phyloP scores from a whole-genome alignment of 2,329 filamentous ascomycete genomes.

The Pyrenochaeta sp. region DNA sequence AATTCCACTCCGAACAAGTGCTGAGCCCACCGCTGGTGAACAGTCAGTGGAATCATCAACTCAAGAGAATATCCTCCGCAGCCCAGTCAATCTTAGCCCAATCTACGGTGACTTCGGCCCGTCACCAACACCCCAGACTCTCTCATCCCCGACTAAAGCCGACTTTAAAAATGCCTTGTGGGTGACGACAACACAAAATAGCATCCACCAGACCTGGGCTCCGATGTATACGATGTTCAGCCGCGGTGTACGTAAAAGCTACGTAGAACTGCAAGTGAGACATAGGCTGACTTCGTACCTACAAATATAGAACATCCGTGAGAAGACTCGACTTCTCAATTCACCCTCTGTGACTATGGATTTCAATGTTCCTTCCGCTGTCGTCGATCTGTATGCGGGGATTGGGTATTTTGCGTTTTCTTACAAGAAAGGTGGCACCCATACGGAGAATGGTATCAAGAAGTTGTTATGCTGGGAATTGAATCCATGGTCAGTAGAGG shows the following conservation, averaged over 20 bases:
- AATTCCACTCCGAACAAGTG: constrained; percentile 53
- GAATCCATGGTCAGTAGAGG: constrained; percentile 66
- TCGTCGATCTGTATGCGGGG: constrained; percentile 85
- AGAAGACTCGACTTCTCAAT: constrained; percentile 79
- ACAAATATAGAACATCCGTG: constrained; percentile 72
- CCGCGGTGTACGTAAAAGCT: constrained; percentile 61
- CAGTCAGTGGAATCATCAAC: not conserved
- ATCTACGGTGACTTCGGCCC: constrained; percentile 80
- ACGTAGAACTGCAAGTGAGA: not conserved
- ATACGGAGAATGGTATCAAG: constrained; percentile 66
- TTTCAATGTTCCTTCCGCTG: constrained; percentile 32
- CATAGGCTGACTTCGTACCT: not conserved
- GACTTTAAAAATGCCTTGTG: constrained; percentile 78
- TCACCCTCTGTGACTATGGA: constrained; percentile 44
- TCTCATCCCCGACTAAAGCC: constrained; percentile 30
- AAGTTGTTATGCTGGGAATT: constrained; percentile 87
- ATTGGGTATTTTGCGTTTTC: constrained; percentile 95
- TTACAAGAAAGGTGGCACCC: constrained; percentile 72
- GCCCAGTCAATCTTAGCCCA: constrained; percentile 73
- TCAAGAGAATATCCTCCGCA: constrained; percentile 73
- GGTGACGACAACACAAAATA: constrained; percentile 77
- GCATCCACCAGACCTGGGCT: constrained; percentile 84
- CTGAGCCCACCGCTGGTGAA: not conserved
- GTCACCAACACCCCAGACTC: constrained; percentile 21
- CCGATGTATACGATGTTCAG: constrained; percentile 95